Base-by-base conservation (phyloP, 2,329 filamentous ascomycete species). In the Graphium sp. region DNA sequence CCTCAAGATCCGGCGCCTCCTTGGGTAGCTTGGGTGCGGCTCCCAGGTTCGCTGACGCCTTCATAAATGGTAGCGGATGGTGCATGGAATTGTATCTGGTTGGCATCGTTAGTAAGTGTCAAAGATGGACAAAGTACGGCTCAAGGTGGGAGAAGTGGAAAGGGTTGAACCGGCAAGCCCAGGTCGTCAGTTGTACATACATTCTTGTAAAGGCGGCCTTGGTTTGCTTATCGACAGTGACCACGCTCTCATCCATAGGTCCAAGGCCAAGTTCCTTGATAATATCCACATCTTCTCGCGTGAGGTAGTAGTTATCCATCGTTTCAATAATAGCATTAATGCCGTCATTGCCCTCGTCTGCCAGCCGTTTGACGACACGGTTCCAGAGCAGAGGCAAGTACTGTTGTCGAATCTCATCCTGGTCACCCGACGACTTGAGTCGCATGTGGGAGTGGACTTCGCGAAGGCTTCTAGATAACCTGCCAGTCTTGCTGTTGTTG, bases 381-480 rank as follows among this genome's bases (percentile, higher is more conserved):
- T 78, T 67, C 82, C 87, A 95, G 2, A 98, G 62, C 2, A 85
- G 58, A 2, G 89, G 89, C 39, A 98, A 55, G 42, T 98, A 98
- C 44, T 93, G 81, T 50, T 98, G 87, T 22, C 89, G 77, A 39
- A 95, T 72, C 50, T 98, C 89, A 45, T 93, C 79, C 30, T 87
- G 73, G 46, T 98, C 89, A 15, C 82, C 89, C 21, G 84, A 91
- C 8, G 82, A 76, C 39, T 75, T 75, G 33, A 98, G 68, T 7
- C 89, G 79, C 84, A 98, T 95, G 46, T 98, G 89, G 5, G 84
- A 82, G 48, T 98, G 89, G 5, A 98, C 83, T 43, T 98, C 89
- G 43, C 92, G 91, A 38, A 92, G 65, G 42, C 74, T 79, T 33
- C 89, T 76, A 37, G 67, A 69, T 27, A 95, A 60, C 52, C 73